Evolutionary conservation across 495 filamentous ascomycete genomes (phyloP).

Genomic region (Baudoinia panamericana): DNA sequence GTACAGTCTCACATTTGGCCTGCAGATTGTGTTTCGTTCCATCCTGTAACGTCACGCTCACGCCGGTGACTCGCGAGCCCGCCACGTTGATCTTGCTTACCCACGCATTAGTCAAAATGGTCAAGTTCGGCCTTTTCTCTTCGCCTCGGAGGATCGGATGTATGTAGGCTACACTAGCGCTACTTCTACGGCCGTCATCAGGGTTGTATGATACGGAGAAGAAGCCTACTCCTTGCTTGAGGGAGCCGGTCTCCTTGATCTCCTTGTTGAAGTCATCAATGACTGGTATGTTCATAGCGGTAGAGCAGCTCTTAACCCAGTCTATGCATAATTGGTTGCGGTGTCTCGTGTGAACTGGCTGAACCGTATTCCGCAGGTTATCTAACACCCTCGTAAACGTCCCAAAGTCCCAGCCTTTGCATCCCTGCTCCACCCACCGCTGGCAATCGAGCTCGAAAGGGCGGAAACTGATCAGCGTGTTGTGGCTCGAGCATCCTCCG

Average conservation of each 20-base stretch:
- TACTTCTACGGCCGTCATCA: slow-evolving; percentile 62
- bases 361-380: slow-evolving; percentile 63
- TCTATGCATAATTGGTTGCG: slow-evolving; percentile 75
- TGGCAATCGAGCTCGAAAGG: slow-evolving; percentile 69
- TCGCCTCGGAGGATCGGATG: slow-evolving; percentile 68
- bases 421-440: slow-evolving; percentile 58
- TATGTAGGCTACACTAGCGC: slow-evolving; percentile 73
- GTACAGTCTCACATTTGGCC: slow-evolving; percentile 57
- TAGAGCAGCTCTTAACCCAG: slow-evolving; percentile 63
- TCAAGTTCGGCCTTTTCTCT: slow-evolving; percentile 64
- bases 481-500: slow-evolving; percentile 76
- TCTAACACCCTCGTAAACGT: slow-evolving; percentile 63
- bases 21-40: slow-evolving; percentile 46
- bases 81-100: slow-evolving; percentile 59
- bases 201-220: slow-evolving; percentile 77
- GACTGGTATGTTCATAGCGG: slow-evolving; percentile 58
- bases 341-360: slow-evolving; percentile 63
- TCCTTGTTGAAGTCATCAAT: slow-evolving; percentile 70
- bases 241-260: slow-evolving; percentile 51
- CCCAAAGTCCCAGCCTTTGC: slow-evolving; percentile 65
- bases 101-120: slow-evolving; percentile 67
- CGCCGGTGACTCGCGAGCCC: slow-evolving; percentile 48
- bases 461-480: slow-evolving; percentile 74
- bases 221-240: slow-evolving; percentile 66
- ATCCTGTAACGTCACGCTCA: slow-evolving; percentile 53